Percentiles rank a stretch among this genome's conserved stretches.
Conservation (phyloP, 1,284 basidiomycete species). For the Leccinum pachyderme region DNA sequence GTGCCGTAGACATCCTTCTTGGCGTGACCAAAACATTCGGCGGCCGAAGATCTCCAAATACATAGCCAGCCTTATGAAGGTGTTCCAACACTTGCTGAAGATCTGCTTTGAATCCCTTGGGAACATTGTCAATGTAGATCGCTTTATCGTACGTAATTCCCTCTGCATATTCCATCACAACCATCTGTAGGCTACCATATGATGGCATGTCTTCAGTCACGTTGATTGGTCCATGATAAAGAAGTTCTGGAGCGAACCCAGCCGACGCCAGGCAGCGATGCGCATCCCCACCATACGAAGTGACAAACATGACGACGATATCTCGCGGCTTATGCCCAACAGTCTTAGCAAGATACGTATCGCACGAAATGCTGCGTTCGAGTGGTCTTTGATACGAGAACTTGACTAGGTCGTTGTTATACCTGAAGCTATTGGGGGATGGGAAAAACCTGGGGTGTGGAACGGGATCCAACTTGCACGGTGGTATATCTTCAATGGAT, state of each 20-base stretch:
- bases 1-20: background rate
- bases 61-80: slow-evolving; percentile 11
- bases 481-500: background rate
- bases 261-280: slow-evolving; percentile 10
- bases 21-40: slow-evolving; percentile 15
- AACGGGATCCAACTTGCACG: rapidly evolving
- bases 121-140: background rate
- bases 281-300: slow-evolving; percentile 9
- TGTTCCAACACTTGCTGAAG: background rate
- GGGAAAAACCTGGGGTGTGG: slow-evolving; percentile 18
- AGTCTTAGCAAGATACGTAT: slow-evolving; percentile 11
- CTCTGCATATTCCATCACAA: slow-evolving; percentile 21
- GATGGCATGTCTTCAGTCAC: background rate
- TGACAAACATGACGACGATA: slow-evolving; percentile 16
- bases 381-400: slow-evolving; percentile 13
- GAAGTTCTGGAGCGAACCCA: slow-evolving; percentile 7
- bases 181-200: slow-evolving; percentile 18
- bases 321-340: background rate
- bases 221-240: slow-evolving; percentile 10
- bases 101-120: background rate
- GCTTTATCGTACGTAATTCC: background rate
- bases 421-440: slow-evolving; percentile 1
- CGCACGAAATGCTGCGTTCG: background rate
- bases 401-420: background rate
- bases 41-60: slow-evolving; percentile 19